These are phyloP conservation scores for Kluyveromyces aestuarii DNA, from an alignment of 805 yeast genomes.

Conservation along the genomic window DNA sequence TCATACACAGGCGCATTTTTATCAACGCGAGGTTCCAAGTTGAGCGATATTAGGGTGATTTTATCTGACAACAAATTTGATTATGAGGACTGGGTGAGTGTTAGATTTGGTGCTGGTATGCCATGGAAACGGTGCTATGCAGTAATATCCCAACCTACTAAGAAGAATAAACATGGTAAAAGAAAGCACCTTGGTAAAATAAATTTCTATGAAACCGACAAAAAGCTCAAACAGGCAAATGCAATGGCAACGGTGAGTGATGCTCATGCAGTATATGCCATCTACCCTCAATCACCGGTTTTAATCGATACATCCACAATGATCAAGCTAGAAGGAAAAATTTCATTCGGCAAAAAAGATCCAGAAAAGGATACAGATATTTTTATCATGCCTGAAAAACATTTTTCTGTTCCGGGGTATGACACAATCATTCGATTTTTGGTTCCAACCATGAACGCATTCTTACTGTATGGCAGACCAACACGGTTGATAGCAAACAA, in stretches of 20 bases:
- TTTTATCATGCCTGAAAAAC: conserved; percentile 60
- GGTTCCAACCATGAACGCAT: conserved; percentile 62
- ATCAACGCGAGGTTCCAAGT: conserved; percentile 80
- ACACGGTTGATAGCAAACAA: conserved; percentile 50
- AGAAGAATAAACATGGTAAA: conserved; percentile 29
- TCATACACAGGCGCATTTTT: conserved; percentile 94
- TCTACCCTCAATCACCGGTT: conserved; percentile 80
- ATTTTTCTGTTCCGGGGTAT: conserved; percentile 60
- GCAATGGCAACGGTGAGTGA: conserved; percentile 72
- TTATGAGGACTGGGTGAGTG: conserved; percentile 92
- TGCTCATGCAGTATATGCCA: conserved; percentile 72
- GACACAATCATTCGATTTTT: conserved; percentile 67
- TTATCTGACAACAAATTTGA: conserved; percentile 76
- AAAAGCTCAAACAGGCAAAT: conserved; percentile 53
- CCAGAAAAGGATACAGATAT: conserved; percentile 28
- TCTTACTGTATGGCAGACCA: conserved; percentile 69
- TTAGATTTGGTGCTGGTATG: conserved; percentile 94
- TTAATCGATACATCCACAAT: conserved; percentile 82
- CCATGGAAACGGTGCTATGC: conserved; percentile 95
- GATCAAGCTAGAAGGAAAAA: conserved; percentile 80
- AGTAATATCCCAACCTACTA: conserved; percentile 64
- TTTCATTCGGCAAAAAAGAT: conserved; percentile 46
- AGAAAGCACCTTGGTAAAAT: conserved; percentile 49
- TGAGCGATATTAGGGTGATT: conserved; percentile 79
- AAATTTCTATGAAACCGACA: conserved; percentile 75